Evolutionary conservation across 1,139 yeast species (phyloP), one percentile per base, ranked within the genome.

Genomic region (Lodderomyces margitis): DNA sequence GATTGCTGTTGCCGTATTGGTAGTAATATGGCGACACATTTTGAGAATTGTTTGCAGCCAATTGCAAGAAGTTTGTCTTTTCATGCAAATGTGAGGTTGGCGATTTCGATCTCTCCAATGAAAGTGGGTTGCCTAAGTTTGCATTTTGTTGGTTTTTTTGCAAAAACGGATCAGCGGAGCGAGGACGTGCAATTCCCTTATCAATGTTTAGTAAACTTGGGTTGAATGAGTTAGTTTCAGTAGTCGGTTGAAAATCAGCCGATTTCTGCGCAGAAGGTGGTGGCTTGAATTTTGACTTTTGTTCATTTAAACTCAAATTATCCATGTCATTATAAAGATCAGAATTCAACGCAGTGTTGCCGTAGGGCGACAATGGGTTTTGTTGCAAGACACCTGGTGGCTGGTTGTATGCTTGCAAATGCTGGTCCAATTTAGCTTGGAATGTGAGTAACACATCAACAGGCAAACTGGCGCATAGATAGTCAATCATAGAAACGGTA

Each of bases 401-500:
- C 27, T 44, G 47, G 36, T 40, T 41, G 45, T 56, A 62, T 41
- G 58, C 46, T 56, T 58, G 49, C 50, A 68, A 57, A 47, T 64
- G 68, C 39, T 49, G 46, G 37, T 70, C 75, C 42, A 70, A 56
- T 45, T 65, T 67, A 51, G 63, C 62, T 53, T 66, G 72, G 65
- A 54, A 78, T 55, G 68, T 72, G 60, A 56, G 66, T 59, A 61
- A 75, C 48, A 51, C 75, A 69, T 56, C 82, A 68, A 57, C 68
- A 56, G 66, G 78, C 58, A 61, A 78, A 55, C 51, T 72, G 59
- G 46, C 74, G 64, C 64, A 82, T 56, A 64, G 78, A 51, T 80
- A 73, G 50, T 83, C 87, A 56, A 81, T 69, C 58, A 81, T 76
- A 23, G 80, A 66, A 45, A 75, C 66, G 51, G 73, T 81, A 52